Evolutionary conservation across 2,329 filamentous ascomycete species (phyloP).

Genomic region (Akanthomyces dipterigenus): DNA sequence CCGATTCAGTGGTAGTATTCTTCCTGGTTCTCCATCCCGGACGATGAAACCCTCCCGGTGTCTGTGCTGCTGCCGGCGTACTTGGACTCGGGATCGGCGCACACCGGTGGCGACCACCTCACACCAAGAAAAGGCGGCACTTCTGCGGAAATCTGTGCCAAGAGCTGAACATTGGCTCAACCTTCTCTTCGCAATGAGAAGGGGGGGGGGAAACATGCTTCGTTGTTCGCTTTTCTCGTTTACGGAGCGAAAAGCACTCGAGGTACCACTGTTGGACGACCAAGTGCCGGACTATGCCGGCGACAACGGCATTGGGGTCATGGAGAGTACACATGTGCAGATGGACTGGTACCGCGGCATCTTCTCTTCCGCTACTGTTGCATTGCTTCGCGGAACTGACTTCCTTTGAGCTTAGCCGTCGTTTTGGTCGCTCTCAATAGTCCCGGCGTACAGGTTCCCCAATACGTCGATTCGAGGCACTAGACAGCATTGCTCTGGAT

Average conservation of each 20-base stretch:
- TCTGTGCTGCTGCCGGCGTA: not conserved
- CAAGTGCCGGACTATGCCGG: not conserved
- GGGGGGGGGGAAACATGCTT: no score
- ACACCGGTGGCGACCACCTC: not conserved
- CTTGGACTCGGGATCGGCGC: not conserved
- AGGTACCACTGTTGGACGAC: not conserved
- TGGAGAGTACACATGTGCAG: not conserved
- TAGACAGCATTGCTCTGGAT: not conserved
- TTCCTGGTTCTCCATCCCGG: not conserved
- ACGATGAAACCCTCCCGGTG: not conserved
- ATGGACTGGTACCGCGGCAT: not conserved
- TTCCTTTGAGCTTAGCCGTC: no score
- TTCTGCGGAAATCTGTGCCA: not conserved
- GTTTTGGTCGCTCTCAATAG: no score
- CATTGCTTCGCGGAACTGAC: no score
- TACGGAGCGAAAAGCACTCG: not conserved
- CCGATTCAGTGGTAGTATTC: not conserved
- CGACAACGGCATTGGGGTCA: not conserved
- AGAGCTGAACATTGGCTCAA: not conserved
- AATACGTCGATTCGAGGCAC: not conserved
- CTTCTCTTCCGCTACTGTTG: not conserved
- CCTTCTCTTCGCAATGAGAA: not conserved
- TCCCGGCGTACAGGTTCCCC: not conserved
- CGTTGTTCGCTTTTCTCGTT: not conserved
- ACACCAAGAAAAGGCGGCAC: not conserved